These are phyloP conservation scores for Aspergillus baeticus DNA, from an alignment of 495 filamentous ascomycete genomes.

Conservation along the genomic window DNA sequence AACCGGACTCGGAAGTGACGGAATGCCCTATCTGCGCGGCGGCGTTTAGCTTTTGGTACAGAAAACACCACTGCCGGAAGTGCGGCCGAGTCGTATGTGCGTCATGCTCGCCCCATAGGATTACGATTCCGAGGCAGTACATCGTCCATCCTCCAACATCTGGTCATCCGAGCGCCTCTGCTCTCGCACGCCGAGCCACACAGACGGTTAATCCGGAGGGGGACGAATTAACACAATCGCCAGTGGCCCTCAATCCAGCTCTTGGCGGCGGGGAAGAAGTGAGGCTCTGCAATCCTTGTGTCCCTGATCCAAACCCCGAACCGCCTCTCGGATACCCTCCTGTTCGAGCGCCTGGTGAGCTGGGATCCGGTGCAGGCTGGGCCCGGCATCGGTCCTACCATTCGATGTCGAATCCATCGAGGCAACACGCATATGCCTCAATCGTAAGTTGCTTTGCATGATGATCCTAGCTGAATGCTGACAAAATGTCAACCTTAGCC, in stretches of 20 bases:
- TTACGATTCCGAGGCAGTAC: conserved; percentile 89
- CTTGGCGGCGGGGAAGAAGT: conserved; percentile 83
- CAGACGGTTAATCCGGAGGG: conserved; percentile 43
- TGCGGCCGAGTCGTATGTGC: conserved; percentile 94
- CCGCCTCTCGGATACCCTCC: conserved; percentile 45
- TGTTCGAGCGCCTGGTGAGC: conserved; percentile 25
- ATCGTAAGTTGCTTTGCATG: conserved; percentile 13
- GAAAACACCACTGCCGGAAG: conserved; percentile 95
- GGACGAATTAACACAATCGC: conserved; percentile 27
- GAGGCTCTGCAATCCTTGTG: conserved; percentile 90
- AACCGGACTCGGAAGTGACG: conserved; percentile 76
- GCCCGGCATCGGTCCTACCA: conserved; percentile 3
- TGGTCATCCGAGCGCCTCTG: conserved; percentile 17
- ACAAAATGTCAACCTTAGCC: conserved; percentile 5
- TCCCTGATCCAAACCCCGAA: conserved; percentile 83
- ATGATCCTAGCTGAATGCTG: conserved; percentile 1
- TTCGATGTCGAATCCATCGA: conserved; percentile 14
- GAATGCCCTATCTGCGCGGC: conserved; percentile 79
- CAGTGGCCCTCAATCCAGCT: conserved; percentile 45
- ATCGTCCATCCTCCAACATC: conserved; percentile 79
- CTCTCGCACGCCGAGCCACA: conserved; percentile 20
- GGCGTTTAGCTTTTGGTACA: conserved; percentile 79
- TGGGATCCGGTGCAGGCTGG: conserved; percentile 4
- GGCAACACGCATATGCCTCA: conserved; percentile 23
- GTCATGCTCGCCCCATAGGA: conserved; percentile 88